A percentile compares a stretch with the other conserved stretches of the same genome.
These are phyloP conservation scores for Pseudozyma hubeiensis DNA, from an alignment of 1,284 basidiomycete species.

Conservation along the genomic window DNA sequence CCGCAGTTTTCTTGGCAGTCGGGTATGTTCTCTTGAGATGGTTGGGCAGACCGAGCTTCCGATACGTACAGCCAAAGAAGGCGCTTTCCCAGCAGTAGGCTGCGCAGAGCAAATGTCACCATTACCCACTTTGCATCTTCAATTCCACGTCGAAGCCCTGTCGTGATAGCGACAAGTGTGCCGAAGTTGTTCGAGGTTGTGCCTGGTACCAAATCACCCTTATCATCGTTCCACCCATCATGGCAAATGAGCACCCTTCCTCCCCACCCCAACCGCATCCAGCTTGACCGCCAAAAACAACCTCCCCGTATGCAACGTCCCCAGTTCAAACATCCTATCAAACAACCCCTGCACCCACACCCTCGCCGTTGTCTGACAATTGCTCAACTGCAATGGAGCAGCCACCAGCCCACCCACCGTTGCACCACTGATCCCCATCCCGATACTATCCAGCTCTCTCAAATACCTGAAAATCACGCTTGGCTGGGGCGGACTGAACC, in stretches of 20 bases:
- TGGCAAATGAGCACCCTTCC: constrained; percentile 2
- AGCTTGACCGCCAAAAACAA: constrained; percentile 47
- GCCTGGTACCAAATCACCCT: too few species aligned
- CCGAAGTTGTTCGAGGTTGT: too few species aligned
- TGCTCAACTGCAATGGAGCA: constrained; percentile 13
- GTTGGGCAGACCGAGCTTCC: constrained; percentile 30
- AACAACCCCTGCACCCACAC: constrained; percentile 51
- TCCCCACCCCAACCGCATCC: constrained; percentile 3
- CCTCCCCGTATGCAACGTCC: constrained; percentile 21
- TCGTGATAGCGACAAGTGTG: too few species aligned
- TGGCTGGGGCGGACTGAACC: constrained; percentile 80
- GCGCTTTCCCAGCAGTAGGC: constrained; percentile 3
- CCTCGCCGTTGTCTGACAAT: constrained; percentile 39
- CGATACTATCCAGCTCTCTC: constrained; percentile 42
- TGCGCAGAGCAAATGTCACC: too few species aligned
- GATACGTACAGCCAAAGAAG: constrained; percentile 39
- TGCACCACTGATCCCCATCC: background rate
- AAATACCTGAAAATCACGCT: constrained; percentile 70
- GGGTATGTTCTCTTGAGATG: constrained; percentile 45
- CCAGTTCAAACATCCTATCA: constrained; percentile 54
- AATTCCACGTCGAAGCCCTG: too few species aligned
- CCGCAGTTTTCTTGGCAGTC: constrained; percentile 27
- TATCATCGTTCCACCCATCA: too few species aligned
- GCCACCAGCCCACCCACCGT: background rate
- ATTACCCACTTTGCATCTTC: too few species aligned